A percentile compares a stretch with the other conserved stretches of the same genome.
Evolutionary conservation across 2,329 filamentous ascomycete species (phyloP).

Genomic region (Acrocalymma vagum): DNA sequence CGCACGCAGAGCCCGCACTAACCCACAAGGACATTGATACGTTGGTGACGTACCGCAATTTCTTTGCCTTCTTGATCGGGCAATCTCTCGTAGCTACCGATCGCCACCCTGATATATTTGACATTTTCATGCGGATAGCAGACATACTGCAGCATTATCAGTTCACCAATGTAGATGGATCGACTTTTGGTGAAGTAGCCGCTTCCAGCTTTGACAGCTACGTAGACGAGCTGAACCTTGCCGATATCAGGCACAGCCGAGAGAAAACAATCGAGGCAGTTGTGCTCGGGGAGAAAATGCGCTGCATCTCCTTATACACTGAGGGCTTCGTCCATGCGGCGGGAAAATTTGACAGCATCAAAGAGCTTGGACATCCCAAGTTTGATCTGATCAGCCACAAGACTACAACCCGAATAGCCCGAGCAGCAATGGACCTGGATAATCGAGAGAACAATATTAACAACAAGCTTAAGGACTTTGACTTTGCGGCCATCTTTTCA

Average conservation of each 20-base stretch:
- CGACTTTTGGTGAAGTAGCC: constrained; percentile 70
- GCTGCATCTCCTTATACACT: constrained; percentile 81
- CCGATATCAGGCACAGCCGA: constrained; percentile 80
- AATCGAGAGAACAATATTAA: constrained; percentile 76
- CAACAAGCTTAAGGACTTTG: constrained; percentile 81
- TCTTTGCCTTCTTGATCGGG: constrained; percentile 70
- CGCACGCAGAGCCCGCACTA: constrained; percentile 36
- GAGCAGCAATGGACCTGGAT: constrained; percentile 81
- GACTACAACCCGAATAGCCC: constrained; percentile 82
- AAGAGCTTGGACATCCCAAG: constrained; percentile 73
- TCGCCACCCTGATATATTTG: constrained; percentile 63
- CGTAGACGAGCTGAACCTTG: constrained; percentile 77
- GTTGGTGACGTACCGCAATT: constrained; percentile 67
- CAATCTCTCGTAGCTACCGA: constrained; percentile 68
- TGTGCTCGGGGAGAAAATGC: constrained; percentile 88
- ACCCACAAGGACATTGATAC: constrained; percentile 63
- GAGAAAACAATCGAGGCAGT: constrained; percentile 91
- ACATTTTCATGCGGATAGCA: constrained; percentile 69
- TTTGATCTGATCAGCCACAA: constrained; percentile 73
- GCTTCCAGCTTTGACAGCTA: constrained; percentile 75
- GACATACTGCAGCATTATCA: constrained; percentile 65
- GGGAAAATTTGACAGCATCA: constrained; percentile 80
- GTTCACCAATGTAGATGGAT: constrained; percentile 69
- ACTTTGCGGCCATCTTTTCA: constrained; percentile 89
- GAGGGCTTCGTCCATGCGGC: constrained; percentile 92